A percentile compares a stretch with the other conserved stretches of the same genome.
Conservation (phyloP, 148 eudicot genomes). For the Dysphania ambrosioides region DNA sequence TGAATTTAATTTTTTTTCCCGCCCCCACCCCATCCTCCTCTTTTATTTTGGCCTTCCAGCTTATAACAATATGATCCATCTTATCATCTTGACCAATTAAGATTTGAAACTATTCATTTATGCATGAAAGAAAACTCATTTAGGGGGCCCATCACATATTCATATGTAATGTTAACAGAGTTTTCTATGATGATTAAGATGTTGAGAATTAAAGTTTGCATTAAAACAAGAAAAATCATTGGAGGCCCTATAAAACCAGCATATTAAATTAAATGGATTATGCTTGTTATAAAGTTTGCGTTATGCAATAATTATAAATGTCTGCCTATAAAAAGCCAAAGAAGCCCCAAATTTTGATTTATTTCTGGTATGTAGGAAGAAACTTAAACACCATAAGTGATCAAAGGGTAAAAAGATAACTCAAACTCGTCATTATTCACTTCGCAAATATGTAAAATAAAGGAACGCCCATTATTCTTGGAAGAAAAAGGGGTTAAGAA, state of each 20-base stretch:
- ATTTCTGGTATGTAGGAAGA: neutral
- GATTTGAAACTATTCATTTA: too few relatives aligned
- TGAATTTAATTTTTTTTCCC: too few relatives aligned
- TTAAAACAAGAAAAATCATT: constrained; percentile 34
- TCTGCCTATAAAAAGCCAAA: constrained; percentile 23
- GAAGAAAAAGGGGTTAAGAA: constrained; percentile 21
- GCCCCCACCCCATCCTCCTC: neutral
- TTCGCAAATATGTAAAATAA: neutral
- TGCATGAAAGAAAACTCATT: neutral
- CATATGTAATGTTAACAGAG: neutral
- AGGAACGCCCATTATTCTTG: constrained; percentile 25
- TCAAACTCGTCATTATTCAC: neutral
- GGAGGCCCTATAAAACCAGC: constrained; percentile 22
- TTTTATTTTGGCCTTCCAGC: constrained; percentile 3
- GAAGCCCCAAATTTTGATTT: constrained; percentile 11
- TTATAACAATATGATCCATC: constrained; percentile 3
- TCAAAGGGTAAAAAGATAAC: neutral
- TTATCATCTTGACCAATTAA: constrained; percentile 15
- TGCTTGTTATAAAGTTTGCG: constrained; percentile 24
- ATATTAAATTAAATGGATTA: constrained; percentile 21
- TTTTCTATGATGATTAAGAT: constrained; percentile 20
- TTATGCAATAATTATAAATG: constrained; percentile 30
- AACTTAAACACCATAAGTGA: neutral
- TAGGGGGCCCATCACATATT: constrained; percentile 12
- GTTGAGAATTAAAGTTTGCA: constrained; percentile 23